phyloP scores from a whole-genome alignment of 1,284 basidiomycete genomes.

The Trichosporon coremiiforme region DNA sequence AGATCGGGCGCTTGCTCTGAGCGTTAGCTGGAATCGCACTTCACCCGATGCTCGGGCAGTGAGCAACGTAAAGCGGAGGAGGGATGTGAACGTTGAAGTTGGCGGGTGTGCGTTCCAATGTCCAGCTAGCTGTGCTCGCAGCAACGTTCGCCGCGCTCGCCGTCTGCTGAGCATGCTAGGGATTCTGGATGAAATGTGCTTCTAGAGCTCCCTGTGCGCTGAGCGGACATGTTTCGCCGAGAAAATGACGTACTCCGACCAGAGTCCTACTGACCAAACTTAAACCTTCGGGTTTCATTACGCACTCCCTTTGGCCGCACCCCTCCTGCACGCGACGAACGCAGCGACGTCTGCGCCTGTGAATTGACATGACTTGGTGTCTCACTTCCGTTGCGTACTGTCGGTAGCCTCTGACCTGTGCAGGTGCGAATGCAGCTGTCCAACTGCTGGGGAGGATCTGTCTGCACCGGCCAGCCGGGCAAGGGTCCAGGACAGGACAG shows the following conservation, averaged over 20 bases:
- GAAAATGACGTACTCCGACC: no score
- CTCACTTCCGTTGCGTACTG: background rate
- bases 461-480: background rate
- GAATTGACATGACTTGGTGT: background rate
- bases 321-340: background rate
- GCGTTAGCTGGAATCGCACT: background rate
- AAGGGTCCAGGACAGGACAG: background rate
- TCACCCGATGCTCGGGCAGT: no score
- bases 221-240: background rate
- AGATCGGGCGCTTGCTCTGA: background rate
- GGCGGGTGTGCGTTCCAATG: no score
- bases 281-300: conserved; percentile 3
- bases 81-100: no score
- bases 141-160: no score
- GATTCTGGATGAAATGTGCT: background rate
- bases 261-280: background rate
- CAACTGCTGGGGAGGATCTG: background rate
- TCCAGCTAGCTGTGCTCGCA: no score
- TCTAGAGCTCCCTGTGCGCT: background rate
- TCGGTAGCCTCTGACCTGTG: background rate
- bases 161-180: no score
- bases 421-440: no score
- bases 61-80: no score
- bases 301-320: background rate
- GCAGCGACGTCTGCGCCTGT: background rate